These are phyloP conservation scores for Blastocystis sp. DNA, from an alignment of 352 stramenopile species.

Conservation along the genomic window DNA sequence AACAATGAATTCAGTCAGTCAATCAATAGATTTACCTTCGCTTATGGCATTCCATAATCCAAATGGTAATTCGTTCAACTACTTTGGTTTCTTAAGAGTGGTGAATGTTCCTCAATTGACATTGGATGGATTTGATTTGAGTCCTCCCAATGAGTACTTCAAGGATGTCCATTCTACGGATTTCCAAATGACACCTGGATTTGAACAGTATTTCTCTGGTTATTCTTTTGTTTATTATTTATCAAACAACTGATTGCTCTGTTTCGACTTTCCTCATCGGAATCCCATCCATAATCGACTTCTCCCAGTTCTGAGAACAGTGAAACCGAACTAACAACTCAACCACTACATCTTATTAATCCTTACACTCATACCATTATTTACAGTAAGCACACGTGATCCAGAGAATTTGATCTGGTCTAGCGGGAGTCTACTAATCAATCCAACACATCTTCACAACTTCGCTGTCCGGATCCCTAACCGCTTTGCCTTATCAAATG, in stretches of 20 bases:
- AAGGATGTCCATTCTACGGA: constrained; percentile 2
- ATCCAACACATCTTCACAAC: background rate
- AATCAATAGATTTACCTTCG: too few species aligned
- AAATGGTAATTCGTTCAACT: background rate
- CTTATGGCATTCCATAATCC: background rate
- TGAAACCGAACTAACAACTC: constrained; percentile 50
- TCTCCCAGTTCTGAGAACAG: constrained; percentile 1
- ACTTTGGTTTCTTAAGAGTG: background rate
- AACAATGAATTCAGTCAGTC: too few species aligned
- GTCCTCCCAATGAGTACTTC: background rate
- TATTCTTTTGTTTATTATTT: background rate
- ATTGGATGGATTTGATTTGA: background rate
- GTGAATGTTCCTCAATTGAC: background rate
- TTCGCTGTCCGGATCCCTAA: constrained; percentile 86
- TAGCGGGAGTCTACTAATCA: constrained; percentile 1
- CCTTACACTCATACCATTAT: constrained; percentile 74
- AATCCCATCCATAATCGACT: constrained; percentile 37
- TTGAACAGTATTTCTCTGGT: background rate
- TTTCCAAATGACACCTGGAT: background rate
- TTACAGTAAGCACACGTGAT: constrained; percentile 82
- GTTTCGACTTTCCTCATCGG: constrained; percentile 42
- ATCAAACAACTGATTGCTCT: constrained; percentile 43
- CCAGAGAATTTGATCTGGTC: constrained; percentile 67
- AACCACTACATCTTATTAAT: constrained; percentile 49
- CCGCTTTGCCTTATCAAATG: constrained; percentile 83